Base-by-base conservation (phyloP, 306 rosid species). In the Vigna hirtella region DNA sequence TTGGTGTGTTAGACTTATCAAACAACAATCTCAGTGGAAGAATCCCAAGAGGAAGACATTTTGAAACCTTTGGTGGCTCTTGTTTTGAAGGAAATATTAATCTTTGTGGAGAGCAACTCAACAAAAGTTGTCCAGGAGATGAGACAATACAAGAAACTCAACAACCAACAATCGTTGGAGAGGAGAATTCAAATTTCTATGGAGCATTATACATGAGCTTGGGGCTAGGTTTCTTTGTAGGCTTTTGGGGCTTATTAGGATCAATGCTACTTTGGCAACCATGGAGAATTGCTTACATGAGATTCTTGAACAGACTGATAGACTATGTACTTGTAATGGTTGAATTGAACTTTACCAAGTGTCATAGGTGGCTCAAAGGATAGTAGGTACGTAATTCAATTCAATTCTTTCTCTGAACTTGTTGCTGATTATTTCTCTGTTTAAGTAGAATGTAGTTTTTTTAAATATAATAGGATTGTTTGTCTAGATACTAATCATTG, bases 131-230 rank as follows among this genome's bases (percentile, higher is more conserved):
- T 42, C 12, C 13, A 0, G 47, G 47, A 42, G 47, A 42, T 1
- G 3, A 42, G 47, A 42, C 47, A 20, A 20, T 20, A 42, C 3
- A 10, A 52, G 5, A 36, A 4, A 43, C 65, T 18, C 3, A 63
- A 13, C 42, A 3, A 76, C 4, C 12, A 18, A 0, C 30, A 13
- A 3, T 0, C 4, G 12, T 14, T 30, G 61, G 13, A 26, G 69
- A 65, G 42, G 53, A 65, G 0, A 52, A 53, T 43, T 72, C 68
- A 26, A 2, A 3, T 45, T 72, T 79, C 38, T 61, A 10, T 72
- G 74, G 65, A 52, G 77, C 20, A 79, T 53, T 79, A 1, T 72
- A 80, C 66, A 50, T 65, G 74, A 53, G 74, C 45, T 51, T 80
- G 75, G 69, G 62, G 1, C 0, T 80, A 1, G 79, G 83, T 5